phyloP scores from a whole-genome alignment of 2,329 filamentous ascomycete species.

The Coleophoma cylindrospora region DNA sequence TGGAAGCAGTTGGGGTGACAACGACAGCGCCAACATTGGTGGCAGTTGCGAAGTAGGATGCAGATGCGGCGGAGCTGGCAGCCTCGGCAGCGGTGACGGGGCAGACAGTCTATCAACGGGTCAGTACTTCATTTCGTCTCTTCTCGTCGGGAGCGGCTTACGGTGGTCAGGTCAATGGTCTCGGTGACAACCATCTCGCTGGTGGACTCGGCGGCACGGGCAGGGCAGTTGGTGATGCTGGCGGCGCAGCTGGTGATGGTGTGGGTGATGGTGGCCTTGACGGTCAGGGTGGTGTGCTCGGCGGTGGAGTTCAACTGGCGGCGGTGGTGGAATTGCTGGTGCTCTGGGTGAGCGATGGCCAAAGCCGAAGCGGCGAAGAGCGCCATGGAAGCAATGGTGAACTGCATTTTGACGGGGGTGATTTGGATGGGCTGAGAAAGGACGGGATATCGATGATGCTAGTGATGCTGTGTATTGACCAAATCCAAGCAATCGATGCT shows the following conservation, averaged over 20 bases:
- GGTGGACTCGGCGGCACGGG: constrained; percentile 14
- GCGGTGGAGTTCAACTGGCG: constrained; percentile 16
- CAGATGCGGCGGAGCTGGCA: constrained; percentile 34
- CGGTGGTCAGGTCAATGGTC: constrained; percentile 35
- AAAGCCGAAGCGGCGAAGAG: constrained; percentile 25
- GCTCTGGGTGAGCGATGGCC: constrained; percentile 18
- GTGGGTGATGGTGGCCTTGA: constrained; percentile 28
- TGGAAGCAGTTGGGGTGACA: constrained; percentile 1
- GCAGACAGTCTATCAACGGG: constrained; percentile 35
- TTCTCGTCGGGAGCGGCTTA: constrained; percentile 1
- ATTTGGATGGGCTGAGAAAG: constrained; percentile 2
- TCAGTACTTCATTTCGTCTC: background rate
- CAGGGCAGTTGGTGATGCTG: constrained; percentile 36
- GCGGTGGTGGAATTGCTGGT: constrained; percentile 22
- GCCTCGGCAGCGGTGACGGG: constrained; percentile 35
- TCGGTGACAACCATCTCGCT: constrained; percentile 30
- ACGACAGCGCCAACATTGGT: constrained; percentile 25
- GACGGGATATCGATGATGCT: constrained; percentile 6
- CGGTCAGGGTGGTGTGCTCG: constrained; percentile 33
- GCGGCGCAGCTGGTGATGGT: constrained; percentile 34
- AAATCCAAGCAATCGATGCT: constrained; percentile 21
- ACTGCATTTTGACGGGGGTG: constrained; percentile 21
- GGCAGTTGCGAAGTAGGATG: constrained; percentile 16
- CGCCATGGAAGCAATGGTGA: constrained; percentile 20
- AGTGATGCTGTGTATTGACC: constrained; percentile 5